Conservation (phyloP, 2,329 filamentous ascomycete genomes). For the Grosmannia huntii region DNA sequence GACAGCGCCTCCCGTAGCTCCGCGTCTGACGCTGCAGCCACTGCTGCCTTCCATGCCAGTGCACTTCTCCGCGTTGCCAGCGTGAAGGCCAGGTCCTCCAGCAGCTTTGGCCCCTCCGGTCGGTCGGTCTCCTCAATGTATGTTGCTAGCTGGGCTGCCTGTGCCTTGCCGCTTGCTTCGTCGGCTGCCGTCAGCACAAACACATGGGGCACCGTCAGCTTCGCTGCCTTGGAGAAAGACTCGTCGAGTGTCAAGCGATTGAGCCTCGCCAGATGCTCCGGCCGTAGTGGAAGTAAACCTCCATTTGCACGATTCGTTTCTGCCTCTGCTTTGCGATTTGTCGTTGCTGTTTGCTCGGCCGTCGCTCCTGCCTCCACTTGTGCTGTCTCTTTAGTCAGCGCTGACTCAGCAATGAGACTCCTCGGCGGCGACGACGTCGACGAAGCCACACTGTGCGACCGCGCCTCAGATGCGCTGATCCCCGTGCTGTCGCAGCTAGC, state of each 20-base stretch:
- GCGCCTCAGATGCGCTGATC: neutral
- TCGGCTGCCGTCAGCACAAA: constrained; percentile 19
- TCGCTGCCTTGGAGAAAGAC: neutral
- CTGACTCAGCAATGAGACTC: neutral
- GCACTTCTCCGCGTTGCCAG: constrained; percentile 18
- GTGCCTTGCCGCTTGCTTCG: constrained; percentile 5
- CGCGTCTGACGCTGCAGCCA: neutral
- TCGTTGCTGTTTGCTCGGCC: neutral
- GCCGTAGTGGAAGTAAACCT: neutral
- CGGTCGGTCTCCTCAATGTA: constrained; percentile 1
- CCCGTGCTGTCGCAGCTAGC: neutral
- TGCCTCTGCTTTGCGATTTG: neutral
- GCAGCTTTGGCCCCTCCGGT: neutral
- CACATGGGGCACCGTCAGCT: constrained; percentile 15
- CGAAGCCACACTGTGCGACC: neutral
- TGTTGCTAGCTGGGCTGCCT: constrained; percentile 2
- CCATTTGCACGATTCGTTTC: neutral
- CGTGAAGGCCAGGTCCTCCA: constrained; percentile 13
- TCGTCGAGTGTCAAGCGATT: neutral
- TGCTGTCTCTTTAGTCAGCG: neutral
- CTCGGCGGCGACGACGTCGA: neutral
- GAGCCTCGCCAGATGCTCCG: neutral
- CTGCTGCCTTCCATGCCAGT: constrained; percentile 8
- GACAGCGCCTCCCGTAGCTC: constrained; percentile 1
- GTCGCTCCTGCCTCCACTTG: neutral